A percentile compares a stretch with the other conserved stretches of the same genome.
Evolutionary conservation across 805 yeast species (phyloP).

Genomic region (Barnettozyma sp.): DNA sequence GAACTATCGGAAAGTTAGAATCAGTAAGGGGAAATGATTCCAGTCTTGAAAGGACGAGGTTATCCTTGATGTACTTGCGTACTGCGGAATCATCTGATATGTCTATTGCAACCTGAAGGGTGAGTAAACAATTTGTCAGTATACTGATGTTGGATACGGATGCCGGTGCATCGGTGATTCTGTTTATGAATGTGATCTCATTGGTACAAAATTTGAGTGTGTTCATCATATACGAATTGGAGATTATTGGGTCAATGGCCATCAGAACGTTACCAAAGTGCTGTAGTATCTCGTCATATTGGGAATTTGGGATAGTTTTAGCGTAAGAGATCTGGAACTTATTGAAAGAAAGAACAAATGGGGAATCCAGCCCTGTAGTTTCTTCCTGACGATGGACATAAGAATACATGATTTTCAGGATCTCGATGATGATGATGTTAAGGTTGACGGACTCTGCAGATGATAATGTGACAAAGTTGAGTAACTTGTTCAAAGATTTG

Average conservation of each 20-base stretch:
- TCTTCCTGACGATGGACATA: constrained; percentile 21
- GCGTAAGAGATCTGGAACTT: constrained; percentile 21
- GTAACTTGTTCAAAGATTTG: constrained; percentile 20
- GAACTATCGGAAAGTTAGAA: constrained; percentile 12
- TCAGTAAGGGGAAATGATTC: constrained; percentile 9
- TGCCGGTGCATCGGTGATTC: constrained; percentile 3
- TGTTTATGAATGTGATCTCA: constrained; percentile 18
- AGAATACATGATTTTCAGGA: constrained; percentile 23
- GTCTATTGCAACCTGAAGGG: constrained; percentile 16
- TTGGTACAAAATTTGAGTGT: constrained; percentile 19
- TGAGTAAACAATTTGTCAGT: constrained; percentile 9
- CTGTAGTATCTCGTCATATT: constrained; percentile 23
- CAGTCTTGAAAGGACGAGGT: constrained; percentile 12
- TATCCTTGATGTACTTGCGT: constrained; percentile 12
- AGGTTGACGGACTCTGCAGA: constrained; percentile 16
- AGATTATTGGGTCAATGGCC: constrained; percentile 18
- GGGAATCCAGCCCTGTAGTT: constrained; percentile 23
- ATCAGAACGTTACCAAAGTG: constrained; percentile 24
- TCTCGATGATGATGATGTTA: constrained; percentile 23
- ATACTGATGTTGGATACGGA: background rate
- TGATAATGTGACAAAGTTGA: constrained; percentile 23
- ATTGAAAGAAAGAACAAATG: constrained; percentile 24
- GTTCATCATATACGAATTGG: constrained; percentile 25
- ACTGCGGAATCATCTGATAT: constrained; percentile 28
- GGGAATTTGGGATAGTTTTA: constrained; percentile 9